These are phyloP conservation scores for Haplographium delicatum DNA, from an alignment of 495 filamentous ascomycete genomes.

Conservation along the genomic window DNA sequence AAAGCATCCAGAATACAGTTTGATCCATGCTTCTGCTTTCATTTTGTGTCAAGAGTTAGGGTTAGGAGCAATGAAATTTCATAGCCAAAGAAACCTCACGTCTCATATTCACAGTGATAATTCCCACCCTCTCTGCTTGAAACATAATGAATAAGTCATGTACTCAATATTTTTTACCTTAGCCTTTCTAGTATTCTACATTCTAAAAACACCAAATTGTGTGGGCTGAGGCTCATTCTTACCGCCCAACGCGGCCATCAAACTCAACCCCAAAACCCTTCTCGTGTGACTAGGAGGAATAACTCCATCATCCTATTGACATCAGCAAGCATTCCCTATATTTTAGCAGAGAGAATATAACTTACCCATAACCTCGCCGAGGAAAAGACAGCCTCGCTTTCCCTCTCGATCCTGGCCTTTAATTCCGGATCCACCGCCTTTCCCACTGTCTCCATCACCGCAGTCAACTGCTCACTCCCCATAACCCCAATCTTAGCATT, in stretches of 20 bases:
- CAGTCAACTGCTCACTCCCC: conserved; percentile 86
- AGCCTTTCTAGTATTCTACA: too few relatives aligned
- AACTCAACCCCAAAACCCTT: conserved; percentile 71
- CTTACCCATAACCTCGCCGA: conserved; percentile 82
- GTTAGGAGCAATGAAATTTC: too few relatives aligned
- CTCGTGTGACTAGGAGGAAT: conserved; percentile 88
- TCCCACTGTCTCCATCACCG: conserved; percentile 93
- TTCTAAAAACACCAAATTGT: conserved; percentile 92
- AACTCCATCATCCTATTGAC: conserved; percentile 72
- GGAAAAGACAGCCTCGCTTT: conserved; percentile 85
- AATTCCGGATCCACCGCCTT: conserved; percentile 76
- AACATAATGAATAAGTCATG: too few relatives aligned
- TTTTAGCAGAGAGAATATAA: conserved; percentile 12
- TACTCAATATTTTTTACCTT: too few relatives aligned
- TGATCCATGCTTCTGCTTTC: too few relatives aligned
- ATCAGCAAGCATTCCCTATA: conserved; percentile 18
- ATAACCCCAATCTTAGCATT: conserved; percentile 94
- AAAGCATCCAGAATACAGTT: too few relatives aligned
- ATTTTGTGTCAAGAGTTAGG: too few relatives aligned
- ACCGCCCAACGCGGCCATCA: conserved; percentile 72
- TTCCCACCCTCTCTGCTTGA: too few relatives aligned
- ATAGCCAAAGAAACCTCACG: too few relatives aligned
- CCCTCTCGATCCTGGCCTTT: conserved; percentile 78
- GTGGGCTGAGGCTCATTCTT: conserved; percentile 59
- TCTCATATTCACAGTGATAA: too few relatives aligned